A percentile compares a stretch with the other conserved stretches of the same genome.
These are phyloP conservation scores for Suillus alpinus DNA, from an alignment of 768 basidiomycete genomes.

Conservation along the genomic window DNA sequence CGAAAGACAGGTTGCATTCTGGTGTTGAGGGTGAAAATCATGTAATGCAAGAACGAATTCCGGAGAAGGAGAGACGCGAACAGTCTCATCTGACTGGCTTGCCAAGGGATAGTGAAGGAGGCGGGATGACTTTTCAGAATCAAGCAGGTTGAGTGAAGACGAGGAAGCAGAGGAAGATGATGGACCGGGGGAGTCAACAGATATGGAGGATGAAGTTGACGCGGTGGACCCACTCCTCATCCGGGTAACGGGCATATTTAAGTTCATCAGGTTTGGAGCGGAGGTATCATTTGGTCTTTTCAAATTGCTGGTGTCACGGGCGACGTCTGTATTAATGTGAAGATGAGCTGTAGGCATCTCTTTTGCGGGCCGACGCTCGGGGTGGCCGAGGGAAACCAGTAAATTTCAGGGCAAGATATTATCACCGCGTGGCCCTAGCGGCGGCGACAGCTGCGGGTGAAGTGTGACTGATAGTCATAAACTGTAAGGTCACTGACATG, in stretches of 20 bases:
- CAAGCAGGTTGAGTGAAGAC: constrained; percentile 45
- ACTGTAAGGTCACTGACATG: background rate
- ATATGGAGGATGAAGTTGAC: constrained; percentile 55
- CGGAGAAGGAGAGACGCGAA: constrained; percentile 37
- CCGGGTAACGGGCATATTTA: constrained; percentile 23
- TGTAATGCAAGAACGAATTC: constrained; percentile 92
- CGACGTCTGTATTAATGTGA: constrained; percentile 47
- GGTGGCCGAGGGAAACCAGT: background rate
- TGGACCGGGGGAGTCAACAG: constrained; percentile 52
- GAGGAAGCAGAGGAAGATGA: constrained; percentile 53
- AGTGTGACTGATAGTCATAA: background rate
- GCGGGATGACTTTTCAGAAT: constrained; percentile 25
- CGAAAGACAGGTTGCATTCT: constrained; percentile 76
- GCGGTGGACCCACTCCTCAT: constrained; percentile 52
- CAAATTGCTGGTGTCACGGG: constrained; percentile 30
- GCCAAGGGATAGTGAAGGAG: constrained; percentile 13
- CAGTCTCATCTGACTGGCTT: constrained; percentile 49
- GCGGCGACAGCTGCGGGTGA: background rate
- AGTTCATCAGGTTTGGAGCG: constrained; percentile 9
- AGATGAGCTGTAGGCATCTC: constrained; percentile 46
- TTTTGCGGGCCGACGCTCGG: background rate
- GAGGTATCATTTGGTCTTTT: constrained; percentile 29
- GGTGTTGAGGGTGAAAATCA: constrained; percentile 75
- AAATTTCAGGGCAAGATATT: background rate
- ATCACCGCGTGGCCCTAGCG: background rate